Evolutionary conservation across 257 asterid species (phyloP), one percentile per base, ranked within the genome.

Genomic region (Solanum etuberosum): DNA sequence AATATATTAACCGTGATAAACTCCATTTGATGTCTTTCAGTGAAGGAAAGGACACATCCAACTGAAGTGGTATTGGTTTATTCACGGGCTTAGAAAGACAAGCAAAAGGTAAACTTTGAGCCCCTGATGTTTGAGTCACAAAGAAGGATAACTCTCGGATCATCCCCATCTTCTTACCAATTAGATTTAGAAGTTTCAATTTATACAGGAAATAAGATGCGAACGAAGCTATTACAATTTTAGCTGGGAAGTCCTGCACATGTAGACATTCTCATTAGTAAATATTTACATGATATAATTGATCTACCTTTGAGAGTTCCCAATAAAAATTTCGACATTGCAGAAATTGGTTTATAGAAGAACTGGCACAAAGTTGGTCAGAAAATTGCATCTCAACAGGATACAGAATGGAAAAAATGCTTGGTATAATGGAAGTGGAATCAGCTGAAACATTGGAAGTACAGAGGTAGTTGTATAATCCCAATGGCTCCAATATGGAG

Each of bases 21-120:
- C 84, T 92, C 99, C 98, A 94, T 89, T 90, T 90, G 92, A 97
- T 90, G 85, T 94, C 99, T 90, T 90, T 90, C 81, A 95, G 63
- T 71, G 98, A 91, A 91, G 98, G 96, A 87, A 94, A 89, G 73
- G 96, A 93, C 91, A 97, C 94, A 88, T 94, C 98, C 94, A 97
- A 87, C 81, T 93, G 96, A 89, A 97, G 98, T 6, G 98, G 96
- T 89, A 94, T 93, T 89, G 99, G 99, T 91, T 97, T 97, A 87
- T 86, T 91, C 93, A 93, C 89, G 85, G 98, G 88, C 87, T 87
- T 94, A 85, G 99, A 96, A 51, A 95, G 90, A 91, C 99, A 95
- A 35, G 97, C 99, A 87, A 95, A 95, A 71, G 97, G 96, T 29
- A 67, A 91, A 88, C 88, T 89, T 88, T 93, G 89, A 90, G 93